Evolutionary conservation across 331 rosid genomes (phyloP), one percentile per base, ranked within the genome.

Genomic region (Spiraea crenata): DNA sequence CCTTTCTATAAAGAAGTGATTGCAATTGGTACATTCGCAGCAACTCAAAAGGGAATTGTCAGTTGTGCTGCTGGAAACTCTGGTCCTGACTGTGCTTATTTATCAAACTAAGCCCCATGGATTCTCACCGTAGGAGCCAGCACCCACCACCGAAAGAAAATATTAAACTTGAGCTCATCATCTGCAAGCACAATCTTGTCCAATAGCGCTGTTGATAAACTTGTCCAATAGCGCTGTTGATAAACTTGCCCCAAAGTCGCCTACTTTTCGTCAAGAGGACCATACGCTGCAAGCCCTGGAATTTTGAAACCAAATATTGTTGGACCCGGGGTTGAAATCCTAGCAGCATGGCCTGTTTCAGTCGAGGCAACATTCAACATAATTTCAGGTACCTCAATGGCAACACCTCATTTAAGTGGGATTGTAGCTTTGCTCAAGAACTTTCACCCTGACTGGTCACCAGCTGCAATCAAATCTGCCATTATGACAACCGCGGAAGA

Each of bases 381-480:
- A 1, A 45, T 78, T 38, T 80, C 85, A 0, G 88, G 96, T 15
- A 91, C 93, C 17, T 87, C 93, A 31, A 85, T 85, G 90, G 79
- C 92, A 6, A 85, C 89, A 13, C 88, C 88, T 72, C 92, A 86
- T 68, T 83, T 83, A 4, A 71, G 85, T 50, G 87, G 92, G 11
- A 85, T 85, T 60, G 92, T 93, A 0, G 85, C 93, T 44, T 20
- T 92, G 82, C 73, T 92, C 70, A 85, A 72, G 68, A 82, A 81
- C 70, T 70, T 90, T 14, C 96, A 89, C 73, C 96, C 93, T 15
- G 83, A 84, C 48, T 92, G 88, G 97, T 92, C 93, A 4, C 93
- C 93, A 0, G 93, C 96, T 11, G 93, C 84, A 11, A 84, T 84
- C 57, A 90, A 85, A 34, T 90, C 86, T 6, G 86, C 89, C 2